Evolutionary conservation across 176 grass and related monocot species (phyloP), one percentile per base, ranked within the genome.

Genomic region (Carex littledalei): DNA sequence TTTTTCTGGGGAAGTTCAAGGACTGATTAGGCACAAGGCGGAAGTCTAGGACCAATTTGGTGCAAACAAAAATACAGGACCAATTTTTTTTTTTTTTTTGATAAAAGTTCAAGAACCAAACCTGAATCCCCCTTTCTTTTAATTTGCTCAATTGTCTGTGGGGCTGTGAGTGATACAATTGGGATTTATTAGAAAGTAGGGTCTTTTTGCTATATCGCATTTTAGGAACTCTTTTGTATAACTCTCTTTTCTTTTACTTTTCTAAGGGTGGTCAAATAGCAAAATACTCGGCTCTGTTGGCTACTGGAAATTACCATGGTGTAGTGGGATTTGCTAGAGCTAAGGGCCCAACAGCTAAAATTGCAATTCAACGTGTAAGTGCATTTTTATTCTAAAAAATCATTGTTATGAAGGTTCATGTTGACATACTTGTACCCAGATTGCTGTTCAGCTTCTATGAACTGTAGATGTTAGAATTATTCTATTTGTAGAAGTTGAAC

Each of bases 281-380:
- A 75, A 97, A 94, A 85, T 98, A 62, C 81, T 94, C 91, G 11
- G 93, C 95, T 78, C 67, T 98, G 55, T 69, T 98, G 80, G 91
- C 93, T 59, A 94, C 95, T 89, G 93, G 93, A 85, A 98, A 98
- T 80, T 95, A 95, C 83, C 79, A 95, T 91, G 95, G 95, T 84
- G 95, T 95, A 68, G 91, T 98, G 49, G 93, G 95, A 79, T 98
- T 98, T 85, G 91, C 89, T 67, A 98, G 87, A 92, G 93, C 91
- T 85, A 95, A 93, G 87, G 93, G 89, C 6, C 89, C 91, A 88
- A 92, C 86, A 61, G 93, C 95, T 69, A 90, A 90, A 43, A 89
- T 95, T 85, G 95, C 95, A 91, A 98, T 98, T 41, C 91, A 98
- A 70, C 92, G 93, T 83, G 95, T 98, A 92, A 83, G 60, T 79